Percentiles rank a stretch among this genome's conserved stretches.
These are phyloP conservation scores for Corylus heterophylla DNA, from an alignment of 306 rosid species.

Conservation along the genomic window DNA sequence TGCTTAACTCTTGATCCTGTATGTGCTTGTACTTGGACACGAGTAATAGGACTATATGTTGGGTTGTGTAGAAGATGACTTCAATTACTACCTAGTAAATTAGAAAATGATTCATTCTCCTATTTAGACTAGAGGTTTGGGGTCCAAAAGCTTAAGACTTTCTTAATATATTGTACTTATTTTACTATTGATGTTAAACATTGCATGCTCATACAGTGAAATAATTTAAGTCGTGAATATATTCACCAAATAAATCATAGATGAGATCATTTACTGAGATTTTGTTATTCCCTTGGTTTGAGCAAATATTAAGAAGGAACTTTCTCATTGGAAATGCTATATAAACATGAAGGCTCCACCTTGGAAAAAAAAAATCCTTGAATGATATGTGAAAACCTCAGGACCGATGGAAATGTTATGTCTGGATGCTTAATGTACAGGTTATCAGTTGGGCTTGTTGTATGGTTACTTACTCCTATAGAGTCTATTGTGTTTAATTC, in stretches of 20 bases:
- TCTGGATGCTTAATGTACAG: neutral
- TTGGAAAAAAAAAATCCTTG: no score
- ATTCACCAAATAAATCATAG: neutral
- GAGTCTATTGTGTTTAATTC: neutral
- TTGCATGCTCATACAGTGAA: no score
- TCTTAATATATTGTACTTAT: no score
- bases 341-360: no score
- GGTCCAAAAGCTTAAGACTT: neutral
- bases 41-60: neutral
- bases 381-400: no score
- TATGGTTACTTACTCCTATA: neutral
- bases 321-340: no score
- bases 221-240: no score
- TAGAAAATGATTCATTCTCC: no score
- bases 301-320: no score
- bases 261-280: neutral
- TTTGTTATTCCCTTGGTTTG: no score
- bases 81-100: neutral
- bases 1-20: neutral
- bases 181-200: no score
- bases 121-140: neutral
- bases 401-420: no score
- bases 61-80: neutral
- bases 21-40: neutral
- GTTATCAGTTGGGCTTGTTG: neutral